These are phyloP conservation scores for Oryza glaberrima DNA, from an alignment of 176 grass and related monocot genomes.

Conservation along the genomic window DNA sequence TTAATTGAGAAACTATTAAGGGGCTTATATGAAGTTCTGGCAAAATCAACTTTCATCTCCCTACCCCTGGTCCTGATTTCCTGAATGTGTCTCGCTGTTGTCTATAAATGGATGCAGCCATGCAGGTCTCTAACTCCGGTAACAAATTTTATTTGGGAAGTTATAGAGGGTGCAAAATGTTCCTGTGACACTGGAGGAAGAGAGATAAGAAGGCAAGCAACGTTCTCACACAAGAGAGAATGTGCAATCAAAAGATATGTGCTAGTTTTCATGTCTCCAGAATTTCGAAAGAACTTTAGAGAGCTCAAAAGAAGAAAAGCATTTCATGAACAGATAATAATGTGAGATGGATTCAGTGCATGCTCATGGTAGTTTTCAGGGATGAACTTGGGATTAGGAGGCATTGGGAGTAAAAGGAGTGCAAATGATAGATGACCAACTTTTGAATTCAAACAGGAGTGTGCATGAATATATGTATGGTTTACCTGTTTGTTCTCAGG, in stretches of 20 bases:
- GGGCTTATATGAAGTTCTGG: neutral
- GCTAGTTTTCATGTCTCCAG: neutral
- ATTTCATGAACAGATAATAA: no score
- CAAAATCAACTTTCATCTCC: constrained; percentile 23
- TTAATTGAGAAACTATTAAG: neutral
- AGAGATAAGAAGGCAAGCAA: neutral
- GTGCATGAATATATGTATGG: no score
- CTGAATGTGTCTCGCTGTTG: neutral
- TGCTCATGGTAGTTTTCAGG: no score
- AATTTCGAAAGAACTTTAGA: no score
- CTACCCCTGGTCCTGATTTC: constrained; percentile 19
- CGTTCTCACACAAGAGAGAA: neutral
- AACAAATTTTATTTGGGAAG: neutral
- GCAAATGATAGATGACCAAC: no score
- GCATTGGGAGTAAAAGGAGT: no score
- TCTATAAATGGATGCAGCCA: neutral
- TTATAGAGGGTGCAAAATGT: neutral
- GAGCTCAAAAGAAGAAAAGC: no score
- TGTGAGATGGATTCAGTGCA: no score
- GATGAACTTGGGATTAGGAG: no score
- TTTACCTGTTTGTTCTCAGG: no score
- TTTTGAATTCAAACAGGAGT: no score
- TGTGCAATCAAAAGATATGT: neutral
- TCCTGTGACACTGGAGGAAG: neutral
- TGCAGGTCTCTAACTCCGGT: neutral